Evolutionary conservation across 2,329 filamentous ascomycete genomes (phyloP), one percentile per base, ranked within the genome.

Genomic region (Escovopsis sp.): DNA sequence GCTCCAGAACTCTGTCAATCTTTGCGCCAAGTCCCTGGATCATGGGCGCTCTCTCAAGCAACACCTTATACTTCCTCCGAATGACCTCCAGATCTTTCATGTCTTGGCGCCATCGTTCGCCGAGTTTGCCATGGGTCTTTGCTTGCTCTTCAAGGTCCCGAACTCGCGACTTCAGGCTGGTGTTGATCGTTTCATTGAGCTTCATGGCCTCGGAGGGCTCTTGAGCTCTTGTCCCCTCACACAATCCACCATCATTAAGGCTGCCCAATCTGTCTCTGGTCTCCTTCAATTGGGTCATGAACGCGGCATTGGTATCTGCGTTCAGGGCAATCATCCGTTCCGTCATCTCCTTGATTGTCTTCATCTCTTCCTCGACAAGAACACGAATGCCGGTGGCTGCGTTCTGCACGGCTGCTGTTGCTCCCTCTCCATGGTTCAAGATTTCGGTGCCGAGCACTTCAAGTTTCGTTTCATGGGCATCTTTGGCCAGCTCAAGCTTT

Each of bases 101-200:
- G 26, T 60, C 58, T 19, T 50, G 49, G 15, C 42, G 45, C 53
- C 57, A 60, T 40, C 49, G 51, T 7, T 50, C 43, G 6, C 47
- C 51, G 12, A 60, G 47, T 15, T 48, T 37, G 12, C 46, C 39
- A 6, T 45, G 50, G 12, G 44, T 43, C 18, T 45, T 43, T 4
- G 50, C 47, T 38, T 54, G 46, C 10, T 39, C 33, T 37, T 60
- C 51, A 12, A 58, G 43, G 2, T 40, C 42, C 10, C 36, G 26
- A 28, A 60, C 41, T 34, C 51, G 51, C 26, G 51, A 12, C 26
- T 47, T 42, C 18, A 58, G 47, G 10, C 36, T 34, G 10, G 18
- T 19, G 18, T 33, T 6, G 2, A 33, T 40, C 3, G 19, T 33
- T 7, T 38, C 38, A 15, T 44, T 36, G 15, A n/a, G 19, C 10